phyloP scores from a whole-genome alignment of 371 early-diverging fungal species.

The Mucor piriformis region DNA sequence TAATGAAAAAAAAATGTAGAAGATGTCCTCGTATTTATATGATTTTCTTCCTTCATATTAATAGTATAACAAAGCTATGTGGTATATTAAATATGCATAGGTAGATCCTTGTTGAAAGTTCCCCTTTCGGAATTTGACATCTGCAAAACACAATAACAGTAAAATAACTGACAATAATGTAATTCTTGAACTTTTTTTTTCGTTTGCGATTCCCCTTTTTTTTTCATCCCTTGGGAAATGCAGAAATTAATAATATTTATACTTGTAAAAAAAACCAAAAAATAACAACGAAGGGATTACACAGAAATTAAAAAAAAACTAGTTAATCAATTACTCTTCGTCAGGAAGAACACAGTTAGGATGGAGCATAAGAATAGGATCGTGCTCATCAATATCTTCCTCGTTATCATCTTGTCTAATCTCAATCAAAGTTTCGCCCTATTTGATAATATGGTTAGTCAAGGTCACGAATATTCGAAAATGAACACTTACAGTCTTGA shows the following conservation, averaged over 20 bases:
- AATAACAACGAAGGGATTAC: not conserved
- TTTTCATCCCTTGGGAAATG: slow-evolving; percentile 9
- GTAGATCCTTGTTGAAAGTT: not conserved
- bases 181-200: not conserved
- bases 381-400: slow-evolving; percentile 25
- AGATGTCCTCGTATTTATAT: slow-evolving; percentile 10
- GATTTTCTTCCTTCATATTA: not conserved
- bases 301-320: not conserved
- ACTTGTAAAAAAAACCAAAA: slow-evolving; percentile 4
- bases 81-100: not conserved
- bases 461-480: too few species aligned
- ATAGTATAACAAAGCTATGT: not conserved
- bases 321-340: slow-evolving; percentile 12
- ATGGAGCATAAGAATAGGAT: slow-evolving; percentile 64
- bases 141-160: not conserved
- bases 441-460: too few species aligned
- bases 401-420: slow-evolving; percentile 36
- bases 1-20: slow-evolving; percentile 2
- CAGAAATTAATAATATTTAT: slow-evolving; percentile 15
- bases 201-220: not conserved
- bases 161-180: slow-evolving; percentile 5
- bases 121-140: slow-evolving; percentile 4
- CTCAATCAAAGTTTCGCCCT: slow-evolving; percentile 54
- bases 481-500: slow-evolving; percentile 72
- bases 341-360: slow-evolving; percentile 55